phyloP scores from a whole-genome alignment of 441 rosid species.

The Gossypium davidsonii region DNA sequence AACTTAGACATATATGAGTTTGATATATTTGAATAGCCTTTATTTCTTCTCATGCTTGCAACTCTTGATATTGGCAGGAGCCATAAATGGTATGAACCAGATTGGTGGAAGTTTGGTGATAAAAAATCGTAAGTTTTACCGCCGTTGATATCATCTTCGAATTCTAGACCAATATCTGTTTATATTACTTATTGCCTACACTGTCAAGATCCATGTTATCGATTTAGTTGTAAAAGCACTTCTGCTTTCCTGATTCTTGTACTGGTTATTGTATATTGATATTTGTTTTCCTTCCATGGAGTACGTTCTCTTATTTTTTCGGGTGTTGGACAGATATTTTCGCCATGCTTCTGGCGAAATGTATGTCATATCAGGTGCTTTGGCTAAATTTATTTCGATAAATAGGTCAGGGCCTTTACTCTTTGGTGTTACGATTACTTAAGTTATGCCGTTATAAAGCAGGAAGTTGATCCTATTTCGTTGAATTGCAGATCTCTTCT shows the following conservation, averaged over 20 bases:
- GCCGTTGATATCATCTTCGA: background rate
- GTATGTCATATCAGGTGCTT: conserved; percentile 64
- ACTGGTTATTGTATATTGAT: background rate
- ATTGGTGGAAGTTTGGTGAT: conserved; percentile 99
- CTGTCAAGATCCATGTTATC: background rate
- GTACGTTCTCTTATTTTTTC: background rate
- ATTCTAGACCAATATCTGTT: background rate
- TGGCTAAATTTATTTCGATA: conserved; percentile 78
- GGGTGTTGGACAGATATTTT: conserved; percentile 54
- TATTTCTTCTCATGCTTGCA: conserved; percentile 12
- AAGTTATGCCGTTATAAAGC: background rate
- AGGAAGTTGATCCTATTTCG: conserved; percentile 13
- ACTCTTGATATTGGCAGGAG: conserved; percentile 43
- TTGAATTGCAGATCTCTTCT: conserved; percentile 54
- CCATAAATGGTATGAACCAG: conserved; percentile 92
- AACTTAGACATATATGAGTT: conserved; percentile 3
- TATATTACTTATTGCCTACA: background rate
- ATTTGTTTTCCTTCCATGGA: background rate
- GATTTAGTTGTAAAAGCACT: background rate
- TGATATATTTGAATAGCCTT: background rate
- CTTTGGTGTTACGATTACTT: background rate
- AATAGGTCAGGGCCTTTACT: conserved; percentile 49
- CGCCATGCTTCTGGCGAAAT: conserved; percentile 94
- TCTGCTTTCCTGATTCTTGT: background rate
- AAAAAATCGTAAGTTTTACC: conserved; percentile 67